Percentiles rank a stretch among this genome's conserved stretches.
These are phyloP conservation scores for Ogataea nonfermentans DNA, from an alignment of 805 yeast species.

Conservation along the genomic window DNA sequence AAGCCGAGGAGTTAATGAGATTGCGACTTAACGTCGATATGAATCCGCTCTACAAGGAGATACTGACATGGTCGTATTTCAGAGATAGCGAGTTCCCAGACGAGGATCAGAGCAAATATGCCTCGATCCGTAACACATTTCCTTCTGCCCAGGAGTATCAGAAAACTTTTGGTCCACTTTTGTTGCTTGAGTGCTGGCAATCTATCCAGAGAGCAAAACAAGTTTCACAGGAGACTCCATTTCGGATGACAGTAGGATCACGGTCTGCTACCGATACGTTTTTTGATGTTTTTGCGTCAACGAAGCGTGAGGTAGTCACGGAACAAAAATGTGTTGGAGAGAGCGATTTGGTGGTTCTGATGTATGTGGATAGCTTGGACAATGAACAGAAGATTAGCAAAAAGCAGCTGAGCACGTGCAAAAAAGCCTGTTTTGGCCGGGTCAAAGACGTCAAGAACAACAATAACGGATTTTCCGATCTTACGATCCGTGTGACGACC, in stretches of 20 bases:
- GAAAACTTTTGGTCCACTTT: slow-evolving; percentile 69
- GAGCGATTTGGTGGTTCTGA: slow-evolving; percentile 69
- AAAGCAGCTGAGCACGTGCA: slow-evolving; percentile 16
- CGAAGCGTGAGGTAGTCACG: slow-evolving; percentile 49
- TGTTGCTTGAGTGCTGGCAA: slow-evolving; percentile 93
- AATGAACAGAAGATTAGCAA: slow-evolving; percentile 24
- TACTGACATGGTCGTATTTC: slow-evolving; percentile 77
- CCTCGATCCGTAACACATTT: slow-evolving; percentile 55
- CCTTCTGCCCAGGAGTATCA: slow-evolving; percentile 62
- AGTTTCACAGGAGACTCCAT: slow-evolving; percentile 57
- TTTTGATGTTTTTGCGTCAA: slow-evolving; percentile 79
- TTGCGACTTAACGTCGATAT: slow-evolving; percentile 73
- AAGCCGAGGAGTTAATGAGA: slow-evolving; percentile 76
- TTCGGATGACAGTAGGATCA: slow-evolving; percentile 69
- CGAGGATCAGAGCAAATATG: slow-evolving; percentile 37
- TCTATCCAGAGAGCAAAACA: slow-evolving; percentile 72
- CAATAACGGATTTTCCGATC: slow-evolving; percentile 64
- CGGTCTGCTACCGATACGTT: slow-evolving; percentile 82
- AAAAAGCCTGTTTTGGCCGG: slow-evolving; percentile 74
- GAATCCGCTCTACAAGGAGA: slow-evolving; percentile 65
- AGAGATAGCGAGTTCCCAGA: slow-evolving; percentile 56
- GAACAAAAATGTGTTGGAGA: slow-evolving; percentile 60
- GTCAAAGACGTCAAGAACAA: slow-evolving; percentile 69
- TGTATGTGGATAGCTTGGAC: slow-evolving; percentile 45
- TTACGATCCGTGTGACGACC: slow-evolving; percentile 68